Conservation (phyloP, 768 basidiomycete species). For the Pulveroboletus frians region DNA sequence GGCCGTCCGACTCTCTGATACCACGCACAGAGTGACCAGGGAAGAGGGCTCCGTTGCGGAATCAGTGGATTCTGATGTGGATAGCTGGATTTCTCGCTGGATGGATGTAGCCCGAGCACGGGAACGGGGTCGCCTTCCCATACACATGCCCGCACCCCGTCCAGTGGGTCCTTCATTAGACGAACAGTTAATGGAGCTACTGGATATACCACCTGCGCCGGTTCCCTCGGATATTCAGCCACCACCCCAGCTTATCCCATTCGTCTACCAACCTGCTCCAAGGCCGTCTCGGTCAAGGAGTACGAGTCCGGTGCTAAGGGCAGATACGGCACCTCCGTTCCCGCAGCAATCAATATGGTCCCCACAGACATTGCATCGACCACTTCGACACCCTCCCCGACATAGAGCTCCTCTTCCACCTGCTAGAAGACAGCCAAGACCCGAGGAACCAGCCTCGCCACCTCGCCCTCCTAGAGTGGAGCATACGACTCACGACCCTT, state of each 20-base stretch:
- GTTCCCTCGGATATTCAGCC: constrained; percentile 38
- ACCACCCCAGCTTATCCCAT: constrained; percentile 51
- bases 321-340: constrained; percentile 24
- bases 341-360: constrained; percentile 20
- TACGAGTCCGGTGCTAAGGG: constrained; percentile 33
- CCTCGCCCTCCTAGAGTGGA: constrained; percentile 10
- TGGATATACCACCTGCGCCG: constrained; percentile 43
- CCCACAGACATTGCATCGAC: constrained; percentile 16
- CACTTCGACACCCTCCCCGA: constrained; percentile 4
- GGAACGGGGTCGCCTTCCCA: constrained; percentile 27
- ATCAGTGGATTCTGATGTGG: constrained; percentile 27
- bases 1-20: constrained; percentile 13
- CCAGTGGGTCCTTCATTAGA: constrained; percentile 49
- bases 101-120: constrained; percentile 22
- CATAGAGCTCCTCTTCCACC: constrained; percentile 7
- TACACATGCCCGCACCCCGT: constrained; percentile 42
- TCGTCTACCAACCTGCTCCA: constrained; percentile 49
- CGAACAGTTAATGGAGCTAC: constrained; percentile 55
- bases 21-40: constrained; percentile 12
- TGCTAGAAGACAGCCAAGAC: background rate
- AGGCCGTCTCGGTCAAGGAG: constrained; percentile 37
- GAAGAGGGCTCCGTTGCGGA: constrained; percentile 28
- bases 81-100: constrained; percentile 27
- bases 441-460: background rate
- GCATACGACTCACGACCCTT: background rate